Evolutionary conservation across 306 rosid genomes (phyloP), one percentile per base, ranked within the genome.

Genomic region (Luffa aegyptiaca): DNA sequence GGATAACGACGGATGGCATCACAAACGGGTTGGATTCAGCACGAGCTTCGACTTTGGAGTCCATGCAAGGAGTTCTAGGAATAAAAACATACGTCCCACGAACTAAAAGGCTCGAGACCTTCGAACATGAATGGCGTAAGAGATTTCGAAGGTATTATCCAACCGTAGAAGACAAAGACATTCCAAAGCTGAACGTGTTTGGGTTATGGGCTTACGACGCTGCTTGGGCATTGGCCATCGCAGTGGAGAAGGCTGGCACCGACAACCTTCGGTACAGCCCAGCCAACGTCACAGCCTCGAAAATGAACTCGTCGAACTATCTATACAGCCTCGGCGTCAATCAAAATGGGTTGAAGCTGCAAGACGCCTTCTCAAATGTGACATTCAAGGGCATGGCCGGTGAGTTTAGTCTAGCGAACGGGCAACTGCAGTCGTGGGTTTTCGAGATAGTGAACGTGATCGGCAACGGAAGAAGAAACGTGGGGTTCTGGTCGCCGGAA

Each of bases 201-300:
- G 88, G 90, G 0, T 26, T 84, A 35, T 89, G 91, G 96, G 93
- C 93, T 66, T 81, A 86, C 61, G 93, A 89, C 75, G 78, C 86
- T 10, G 72, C 86, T 79, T 65, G 75, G 7, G 91, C 92, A 20
- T 46, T 89, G 31, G 91, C 91, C 33, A 83, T 65, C 81, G 90
- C 90, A 16, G 59, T 86, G 33, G 90, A 89, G 76, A 66, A 82
- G 17, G 86, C 55, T 7, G 63, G 74, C n/a, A 48, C 48, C 12
- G 41, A 1, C 75, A 49, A 69, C 45, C 39, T 79, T 63, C 71
- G 41, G 61, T 66, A 52, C 2, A 6, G 10, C 17, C 2, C 20
- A 70, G n/a, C 39, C 10, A 81, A 73, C 39, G 37, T 49, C 17
- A 85, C 87, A 12, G n/a, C 13, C 4, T 13, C 6, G 18, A 11